These are phyloP conservation scores for Saccharomycopsis lassenensis DNA, from an alignment of 805 yeast species.

Conservation along the genomic window DNA sequence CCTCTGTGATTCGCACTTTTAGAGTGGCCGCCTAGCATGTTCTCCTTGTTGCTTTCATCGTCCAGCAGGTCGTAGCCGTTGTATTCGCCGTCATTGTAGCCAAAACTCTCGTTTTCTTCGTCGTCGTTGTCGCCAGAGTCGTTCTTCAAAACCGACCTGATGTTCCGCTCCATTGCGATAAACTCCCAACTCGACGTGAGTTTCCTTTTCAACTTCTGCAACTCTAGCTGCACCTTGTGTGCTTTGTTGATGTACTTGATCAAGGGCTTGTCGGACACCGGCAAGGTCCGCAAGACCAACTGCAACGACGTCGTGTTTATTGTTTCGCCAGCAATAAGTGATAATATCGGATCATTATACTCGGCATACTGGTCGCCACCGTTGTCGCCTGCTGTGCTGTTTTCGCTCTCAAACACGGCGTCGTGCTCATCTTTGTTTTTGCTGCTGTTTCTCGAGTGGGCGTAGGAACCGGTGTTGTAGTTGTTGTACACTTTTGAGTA, in stretches of 20 bases:
- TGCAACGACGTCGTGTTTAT: conserved; percentile 11
- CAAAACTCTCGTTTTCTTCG: background rate
- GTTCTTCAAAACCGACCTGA: conserved; percentile 4
- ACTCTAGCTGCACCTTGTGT: conserved; percentile 4
- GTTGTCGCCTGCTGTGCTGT: too few species aligned
- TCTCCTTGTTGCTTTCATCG: background rate
- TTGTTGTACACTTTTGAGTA: too few species aligned
- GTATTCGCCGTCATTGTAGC: background rate
- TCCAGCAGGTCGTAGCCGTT: too few species aligned
- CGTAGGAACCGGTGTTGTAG: too few species aligned
- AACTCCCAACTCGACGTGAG: conserved; percentile 17
- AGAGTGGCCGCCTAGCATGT: too few species aligned
- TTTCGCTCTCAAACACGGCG: conserved; percentile 9
- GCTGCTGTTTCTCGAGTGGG: too few species aligned
- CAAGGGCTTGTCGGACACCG: conserved; percentile 17
- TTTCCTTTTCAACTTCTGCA: conserved; percentile 2
- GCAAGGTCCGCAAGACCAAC: conserved; percentile 12
- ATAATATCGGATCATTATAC: conserved; percentile 14
- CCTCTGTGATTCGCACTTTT: too few species aligned
- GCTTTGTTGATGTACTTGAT: conserved; percentile 18
- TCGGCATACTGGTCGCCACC: conserved; percentile 9
- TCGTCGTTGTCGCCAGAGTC: too few species aligned
- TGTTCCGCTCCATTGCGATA: conserved; percentile 13
- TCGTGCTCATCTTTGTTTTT: background rate
- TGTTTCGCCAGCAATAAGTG: conserved; percentile 10